Conservation (phyloP, 2,329 filamentous ascomycete species). For the Lachnellula arida region DNA sequence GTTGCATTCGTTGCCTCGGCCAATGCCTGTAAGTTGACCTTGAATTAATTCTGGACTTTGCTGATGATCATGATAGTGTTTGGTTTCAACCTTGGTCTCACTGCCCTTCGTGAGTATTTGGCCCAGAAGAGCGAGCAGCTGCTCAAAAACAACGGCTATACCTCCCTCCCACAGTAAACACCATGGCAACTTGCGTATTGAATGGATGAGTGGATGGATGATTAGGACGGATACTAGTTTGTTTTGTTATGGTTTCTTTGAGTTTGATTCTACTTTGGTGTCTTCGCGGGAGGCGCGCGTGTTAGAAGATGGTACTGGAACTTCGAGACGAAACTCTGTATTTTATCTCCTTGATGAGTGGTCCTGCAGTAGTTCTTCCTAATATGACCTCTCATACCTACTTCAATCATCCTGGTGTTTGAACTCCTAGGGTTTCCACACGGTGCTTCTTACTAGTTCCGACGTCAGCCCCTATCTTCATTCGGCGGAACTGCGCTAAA, state of each 20-base stretch:
- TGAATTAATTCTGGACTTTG: neutral
- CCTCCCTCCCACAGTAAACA: slow-evolving; percentile 20
- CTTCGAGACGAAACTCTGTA: neutral
- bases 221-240: neutral
- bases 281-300: neutral
- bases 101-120: slow-evolving; percentile 19
- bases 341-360: neutral
- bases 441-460: slow-evolving; percentile 29
- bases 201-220: neutral
- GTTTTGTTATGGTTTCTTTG: neutral
- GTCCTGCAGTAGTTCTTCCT: too few species aligned
- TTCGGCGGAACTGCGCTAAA: slow-evolving; percentile 44
- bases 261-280: neutral
- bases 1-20: slow-evolving; percentile 16
- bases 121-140: slow-evolving; percentile 16
- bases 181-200: neutral
- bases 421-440: too few species aligned
- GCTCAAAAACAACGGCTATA: slow-evolving; percentile 17
- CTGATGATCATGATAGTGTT: slow-evolving; percentile 16
- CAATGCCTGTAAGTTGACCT: slow-evolving; percentile 22
- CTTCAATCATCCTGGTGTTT: too few species aligned
- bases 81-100: slow-evolving; percentile 19
- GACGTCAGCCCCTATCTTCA: slow-evolving; percentile 40
- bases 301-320: neutral
- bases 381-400: too few species aligned